Conservation (phyloP, 225 moss, liverwort and hornwort genomes). For the Bryum argenteum region DNA sequence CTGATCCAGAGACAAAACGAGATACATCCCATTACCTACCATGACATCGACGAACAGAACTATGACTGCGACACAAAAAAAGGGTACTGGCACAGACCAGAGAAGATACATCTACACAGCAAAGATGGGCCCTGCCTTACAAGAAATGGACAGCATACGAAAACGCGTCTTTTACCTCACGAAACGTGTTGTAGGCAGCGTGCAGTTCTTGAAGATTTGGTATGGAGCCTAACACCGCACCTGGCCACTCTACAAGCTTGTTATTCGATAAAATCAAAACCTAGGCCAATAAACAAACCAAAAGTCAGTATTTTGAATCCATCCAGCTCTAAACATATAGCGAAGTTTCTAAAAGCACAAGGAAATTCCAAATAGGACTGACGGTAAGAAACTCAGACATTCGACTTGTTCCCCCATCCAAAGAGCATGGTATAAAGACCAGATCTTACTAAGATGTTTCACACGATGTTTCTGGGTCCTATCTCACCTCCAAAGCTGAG, state of each 20-base stretch:
- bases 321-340: constrained; percentile 14
- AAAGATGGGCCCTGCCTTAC: not conserved
- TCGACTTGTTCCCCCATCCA: constrained; percentile 1
- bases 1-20: constrained; percentile 36
- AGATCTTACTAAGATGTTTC: not conserved
- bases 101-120: constrained; percentile 5
- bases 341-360: constrained; percentile 1
- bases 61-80: not conserved
- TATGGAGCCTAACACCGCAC: constrained; percentile 65
- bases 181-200: constrained; percentile 70
- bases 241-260: constrained; percentile 84
- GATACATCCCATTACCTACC: constrained; percentile 14
- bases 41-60: constrained; percentile 9
- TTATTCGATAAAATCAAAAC: constrained; percentile 77
- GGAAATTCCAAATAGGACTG: not conserved
- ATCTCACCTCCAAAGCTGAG: constrained; percentile 71
- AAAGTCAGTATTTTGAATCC: constrained; percentile 20
- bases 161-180: constrained; percentile 41
- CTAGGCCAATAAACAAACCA: constrained; percentile 37
- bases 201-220: constrained; percentile 73
- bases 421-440: constrained; percentile 5
- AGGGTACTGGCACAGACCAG: constrained; percentile 4
- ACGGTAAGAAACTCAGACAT: not conserved
- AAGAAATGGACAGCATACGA: too few relatives aligned
- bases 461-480: constrained; percentile 1